Evolutionary conservation across 768 basidiomycete species (phyloP), one percentile per base, ranked within the genome.

Genomic region (Trametopsis cervina): DNA sequence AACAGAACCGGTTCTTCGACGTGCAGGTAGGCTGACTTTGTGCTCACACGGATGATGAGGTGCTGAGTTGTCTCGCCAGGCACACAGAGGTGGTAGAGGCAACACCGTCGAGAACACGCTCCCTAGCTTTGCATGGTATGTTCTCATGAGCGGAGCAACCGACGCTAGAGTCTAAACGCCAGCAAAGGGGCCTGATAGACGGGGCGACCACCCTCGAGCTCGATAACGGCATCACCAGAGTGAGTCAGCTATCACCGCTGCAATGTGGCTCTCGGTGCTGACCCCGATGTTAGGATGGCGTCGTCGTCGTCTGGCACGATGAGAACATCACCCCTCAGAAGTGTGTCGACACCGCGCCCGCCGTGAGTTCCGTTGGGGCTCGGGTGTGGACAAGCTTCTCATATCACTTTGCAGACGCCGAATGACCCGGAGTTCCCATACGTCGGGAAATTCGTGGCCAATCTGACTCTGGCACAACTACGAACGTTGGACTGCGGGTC

Each of bases 401-500:
- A 36, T 3, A 25, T 40, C 12, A 22, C 27, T 43, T 24, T 12
- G 33, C 58, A 85, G 84, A 69, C 71, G 47, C 65, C 69, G 9
- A 64, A 66, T 29, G 85, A 88, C 59, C 78, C 80, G 1, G 66
- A 67, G 35, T 88, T 76, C 59, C 85, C 85, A 11, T 87, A 88
- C 59, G 82, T 85, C n/a, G 85, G 83, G 44, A 85, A 85, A 63
- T 76, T 71, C 50, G 72, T 89, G 46, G 81, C 78, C n/a, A 82
- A 87, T 60, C 72, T 89, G 36, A 90, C 89, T 0, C 64, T 89
- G 36, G 78, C 85, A 5, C 87, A 90, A 64, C 65, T 91, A 50
- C 83, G 82, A 64, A 89, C 84, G 4, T 63, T 91, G 38, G 86
- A 91, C 60, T 91, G 89, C 55, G 88, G 87, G 35, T 86, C 85